Base-by-base conservation (phyloP, 2,329 filamentous ascomycete species). In the Seiridium unicorne region DNA sequence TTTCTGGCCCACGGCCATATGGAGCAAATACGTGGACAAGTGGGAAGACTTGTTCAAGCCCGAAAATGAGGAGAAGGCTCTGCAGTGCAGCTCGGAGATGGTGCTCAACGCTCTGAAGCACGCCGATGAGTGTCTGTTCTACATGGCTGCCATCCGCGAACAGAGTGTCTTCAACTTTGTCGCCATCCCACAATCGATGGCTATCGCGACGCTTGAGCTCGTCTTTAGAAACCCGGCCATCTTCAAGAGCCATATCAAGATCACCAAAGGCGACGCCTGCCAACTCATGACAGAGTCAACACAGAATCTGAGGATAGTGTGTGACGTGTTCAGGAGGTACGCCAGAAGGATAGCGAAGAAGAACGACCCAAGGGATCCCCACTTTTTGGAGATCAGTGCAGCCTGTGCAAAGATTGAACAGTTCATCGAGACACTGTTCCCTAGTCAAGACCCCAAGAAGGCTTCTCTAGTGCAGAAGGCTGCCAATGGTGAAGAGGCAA, bases 111-210 rank as follows among this genome's bases (percentile, higher is more conserved):
- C 94, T 4, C 82, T 99, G 48, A 87, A 88, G 71, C 91, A 96
- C 67, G 90, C 86, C 4, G 93, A 97, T 65, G 93, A 98, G 72
- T 98, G 94, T 73, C 78, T 99, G n/a, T 97, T 93, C 81, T 99
- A 98, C 79, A 92, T 99, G 80, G 94, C 94, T 4, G 95, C 91
- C 51, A 87, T 99, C 64, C 89, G 89, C 66, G 95, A 99, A 72
- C 95, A 99, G 79, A 96, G 92, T 72, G 92, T 97, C 34, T 99
- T 99, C 86, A 99, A 99, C 83, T 99, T 99, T 75, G 93, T 93
- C 53, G 94, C 94, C 60, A 99, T 99, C 64, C 95, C 95, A 2
- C 95, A 99, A 76, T 83, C 88, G 65, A 99, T 99, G 95, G 95
- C 94, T 57, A 97, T 99, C 73, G 94, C 95, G 7, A 98, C 94